Conservation (phyloP, 1,284 basidiomycete species). For the Neolentinus lepideus region DNA sequence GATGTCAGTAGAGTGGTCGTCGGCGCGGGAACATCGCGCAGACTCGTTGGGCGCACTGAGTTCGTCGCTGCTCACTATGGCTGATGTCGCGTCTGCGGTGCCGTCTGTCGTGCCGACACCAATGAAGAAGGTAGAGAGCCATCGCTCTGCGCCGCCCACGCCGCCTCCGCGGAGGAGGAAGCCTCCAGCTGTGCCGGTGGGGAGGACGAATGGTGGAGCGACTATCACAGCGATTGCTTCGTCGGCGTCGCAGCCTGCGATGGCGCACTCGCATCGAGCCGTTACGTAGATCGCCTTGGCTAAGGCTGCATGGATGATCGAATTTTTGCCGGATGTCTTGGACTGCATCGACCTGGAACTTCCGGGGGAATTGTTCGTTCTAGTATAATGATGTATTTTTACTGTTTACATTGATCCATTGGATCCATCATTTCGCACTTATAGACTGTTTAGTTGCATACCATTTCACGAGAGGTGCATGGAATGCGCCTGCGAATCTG, state of each 20-base stretch:
- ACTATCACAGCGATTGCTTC: slow-evolving; percentile 45
- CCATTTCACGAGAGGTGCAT: neutral
- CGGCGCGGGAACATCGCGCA: neutral
- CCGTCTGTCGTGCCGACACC: neutral
- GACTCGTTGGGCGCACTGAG: slow-evolving; percentile 2
- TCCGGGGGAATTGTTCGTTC: neutral
- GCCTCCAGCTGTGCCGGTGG: slow-evolving; percentile 53
- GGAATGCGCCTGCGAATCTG: neutral
- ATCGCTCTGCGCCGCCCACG: slow-evolving; percentile 40
- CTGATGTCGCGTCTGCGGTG: neutral
- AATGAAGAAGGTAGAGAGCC: slow-evolving; percentile 25
- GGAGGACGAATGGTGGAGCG: slow-evolving; percentile 33
- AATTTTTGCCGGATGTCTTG: neutral
- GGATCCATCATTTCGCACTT: neutral
- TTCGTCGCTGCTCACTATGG: neutral
- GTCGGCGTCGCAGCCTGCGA: slow-evolving; percentile 10
- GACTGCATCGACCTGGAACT: neutral
- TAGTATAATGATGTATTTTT: neutral
- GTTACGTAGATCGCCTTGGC: neutral
- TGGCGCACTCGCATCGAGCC: slow-evolving; percentile 1
- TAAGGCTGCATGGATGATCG: neutral
- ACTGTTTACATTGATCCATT: neutral
- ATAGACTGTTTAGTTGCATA: neutral
- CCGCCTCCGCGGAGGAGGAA: slow-evolving; percentile 53
- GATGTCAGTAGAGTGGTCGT: neutral